Evolutionary conservation across 2,329 filamentous ascomycete genomes (phyloP), one percentile per base, ranked within the genome.

Genomic region (Neofusicoccum laricinum): DNA sequence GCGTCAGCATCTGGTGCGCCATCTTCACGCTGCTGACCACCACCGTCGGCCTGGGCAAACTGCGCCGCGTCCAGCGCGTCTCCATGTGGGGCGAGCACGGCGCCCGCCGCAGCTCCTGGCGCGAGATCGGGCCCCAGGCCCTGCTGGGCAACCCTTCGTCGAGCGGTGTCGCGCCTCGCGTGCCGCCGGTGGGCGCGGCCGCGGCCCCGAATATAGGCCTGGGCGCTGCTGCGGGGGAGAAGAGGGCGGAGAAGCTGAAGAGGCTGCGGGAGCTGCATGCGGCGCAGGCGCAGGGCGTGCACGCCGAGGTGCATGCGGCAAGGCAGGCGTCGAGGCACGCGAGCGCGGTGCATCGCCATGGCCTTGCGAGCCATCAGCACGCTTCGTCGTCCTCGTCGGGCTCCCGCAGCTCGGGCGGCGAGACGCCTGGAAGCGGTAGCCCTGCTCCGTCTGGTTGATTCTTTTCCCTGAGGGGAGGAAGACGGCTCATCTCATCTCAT

Each of bases 41-140:
- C 79, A 85, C 86, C 71, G 97, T 94, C 77, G 93, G 95, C 4
- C 84, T 98, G 53, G 83, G 85, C 61, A 96, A 92, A 77, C 84
- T 99, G 67, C 88, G 91, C 68, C 90, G 90, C 74, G 90, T 97
- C 30, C 92, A 96, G 80, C 86, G 92, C 66, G 88, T 97, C 67
- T 91, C 90, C 73, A 97, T 97, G 92, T 93, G 86, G 84, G 87
- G 86, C 48, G 85, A 86, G 72, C 67, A 66, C 61, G 67, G 64
- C 45, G 17, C 32, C 15, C 41, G 45, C 40, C 51, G 46, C 15
- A 38, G 51, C 15, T 46, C 46, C 6, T 65, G 66, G 64, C 59
- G 64, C 34, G 64, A 65, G 8, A 34, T 61, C n/a, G 61, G 64
- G 0, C 55, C 55, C 4, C 55, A 59, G 55, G 55, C 55, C 2